Percentiles rank a stretch among this genome's conserved stretches.
Evolutionary conservation across 495 filamentous ascomycete genomes (phyloP).

Genomic region (Hypoxylon rickii): DNA sequence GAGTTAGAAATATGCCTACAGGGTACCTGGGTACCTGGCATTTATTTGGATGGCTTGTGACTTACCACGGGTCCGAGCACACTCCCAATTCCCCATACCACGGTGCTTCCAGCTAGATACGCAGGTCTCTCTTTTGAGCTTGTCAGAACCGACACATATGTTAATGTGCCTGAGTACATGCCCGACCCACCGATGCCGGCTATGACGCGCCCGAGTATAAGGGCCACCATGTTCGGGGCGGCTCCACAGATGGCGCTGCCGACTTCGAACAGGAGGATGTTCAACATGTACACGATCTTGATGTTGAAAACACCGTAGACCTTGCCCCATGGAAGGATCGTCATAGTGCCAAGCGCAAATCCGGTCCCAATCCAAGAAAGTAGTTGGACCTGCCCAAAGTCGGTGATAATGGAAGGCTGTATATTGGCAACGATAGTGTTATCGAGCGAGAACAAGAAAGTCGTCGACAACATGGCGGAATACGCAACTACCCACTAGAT

Average conservation of each 20-base stretch:
- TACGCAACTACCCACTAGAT: no score
- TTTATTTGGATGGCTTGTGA: no score
- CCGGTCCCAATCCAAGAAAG: not conserved
- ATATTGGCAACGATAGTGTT: conserved; percentile 61
- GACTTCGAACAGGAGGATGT: conserved; percentile 53
- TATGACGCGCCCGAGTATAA: conserved; percentile 56
- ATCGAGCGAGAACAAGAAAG: no score
- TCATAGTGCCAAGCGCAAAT: not conserved
- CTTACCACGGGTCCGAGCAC: no score
- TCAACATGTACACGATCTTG: conserved; percentile 55
- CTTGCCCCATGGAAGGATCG: conserved; percentile 34
- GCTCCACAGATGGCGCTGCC: conserved; percentile 56
- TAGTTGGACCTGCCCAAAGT: not conserved
- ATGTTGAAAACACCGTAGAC: conserved; percentile 54
- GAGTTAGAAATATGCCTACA: no score
- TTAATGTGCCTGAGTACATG: conserved; percentile 47
- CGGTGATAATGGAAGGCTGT: not conserved
- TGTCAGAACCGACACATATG: not conserved
- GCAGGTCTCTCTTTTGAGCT: not conserved
- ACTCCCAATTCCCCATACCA: no score
- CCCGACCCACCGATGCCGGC: conserved; percentile 49
- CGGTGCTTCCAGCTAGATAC: no score
- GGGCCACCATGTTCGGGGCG: conserved; percentile 27
- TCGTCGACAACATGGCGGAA: no score
- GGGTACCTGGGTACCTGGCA: no score